phyloP scores from a whole-genome alignment of 768 basidiomycete species.

The Sarcodon aspratus region DNA sequence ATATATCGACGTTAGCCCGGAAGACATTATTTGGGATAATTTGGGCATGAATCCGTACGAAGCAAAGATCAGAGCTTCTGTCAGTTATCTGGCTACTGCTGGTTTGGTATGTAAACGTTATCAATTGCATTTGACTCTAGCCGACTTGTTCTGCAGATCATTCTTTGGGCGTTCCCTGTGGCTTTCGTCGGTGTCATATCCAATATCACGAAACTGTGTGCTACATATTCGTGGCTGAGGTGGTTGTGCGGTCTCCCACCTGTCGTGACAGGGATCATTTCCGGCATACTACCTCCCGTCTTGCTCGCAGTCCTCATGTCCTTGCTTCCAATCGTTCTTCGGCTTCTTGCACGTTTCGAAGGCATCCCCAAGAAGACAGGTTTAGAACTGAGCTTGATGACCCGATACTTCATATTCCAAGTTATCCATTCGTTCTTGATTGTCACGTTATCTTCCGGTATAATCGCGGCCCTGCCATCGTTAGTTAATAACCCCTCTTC shows the following conservation, averaged over 20 bases:
- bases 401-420: constrained; percentile 85
- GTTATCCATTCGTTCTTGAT: constrained; percentile 91
- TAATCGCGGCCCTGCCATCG: constrained; percentile 56
- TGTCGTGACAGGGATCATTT: constrained; percentile 67
- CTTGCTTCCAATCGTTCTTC: constrained; percentile 75
- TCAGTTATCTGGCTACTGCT: constrained; percentile 67
- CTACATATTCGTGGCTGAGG: constrained; percentile 53
- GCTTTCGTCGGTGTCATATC: constrained; percentile 73
- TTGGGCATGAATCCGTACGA: constrained; percentile 87
- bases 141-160: background rate
- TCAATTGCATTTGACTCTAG: constrained; percentile 37
- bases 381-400: constrained; percentile 87
- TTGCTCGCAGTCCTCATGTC: constrained; percentile 86
- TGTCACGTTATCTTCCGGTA: constrained; percentile 75
- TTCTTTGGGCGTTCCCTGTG: constrained; percentile 8
- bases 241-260: constrained; percentile 73
- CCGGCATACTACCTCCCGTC: constrained; percentile 83
- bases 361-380: constrained; percentile 80
- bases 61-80: constrained; percentile 17
- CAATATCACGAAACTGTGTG: constrained; percentile 65
- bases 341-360: constrained; percentile 74
- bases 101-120: constrained; percentile 81
- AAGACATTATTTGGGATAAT: constrained; percentile 90
- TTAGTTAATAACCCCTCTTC: constrained; percentile 59
- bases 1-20: constrained; percentile 74